Base-by-base conservation (phyloP, 371 early-diverging fungal genomes). In the Mortierella sp. region DNA sequence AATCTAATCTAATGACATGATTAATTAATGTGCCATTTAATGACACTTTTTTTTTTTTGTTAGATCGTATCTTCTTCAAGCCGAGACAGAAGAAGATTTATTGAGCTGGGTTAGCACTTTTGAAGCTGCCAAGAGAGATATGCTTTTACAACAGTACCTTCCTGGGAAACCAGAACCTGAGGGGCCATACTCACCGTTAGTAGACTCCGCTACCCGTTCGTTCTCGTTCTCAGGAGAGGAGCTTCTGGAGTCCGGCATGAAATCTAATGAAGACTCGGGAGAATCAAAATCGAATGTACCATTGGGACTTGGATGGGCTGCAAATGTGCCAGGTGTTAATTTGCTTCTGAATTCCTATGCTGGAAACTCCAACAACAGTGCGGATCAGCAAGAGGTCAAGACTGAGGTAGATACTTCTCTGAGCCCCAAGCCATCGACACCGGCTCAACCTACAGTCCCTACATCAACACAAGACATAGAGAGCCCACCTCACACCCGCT, bases 61-160 rank as follows among this genome's bases (percentile, higher is more conserved):
- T 24, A 73, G 86, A 36, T 83, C 89, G 2, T 89, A 89, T 58
- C 53, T 88, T 36, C 72, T 92, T 36, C 92, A 92, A 74, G 94
- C 94, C 2, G 94, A 93, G 77, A 91, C 89, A 4, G 92, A 93
- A 61, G 84, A 90, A 1, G 94, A 94, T 36, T 84, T 92, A 89
- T 71, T 78, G 53, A 87, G 86, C 33, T 94, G 94, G 94, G 89
- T 94, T 41, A 70, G 73, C 13, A 84, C 88, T 7, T 89, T 94
- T 70, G 92, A 91, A 55, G 90, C 86, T 28, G 87, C 92, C 41
- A 93, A 92, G 60, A 63, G 76, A 28, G 70, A 72, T 59, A 58
- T 60, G 21, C 59, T 76, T 40, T 10, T 69, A 43, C 82, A 81
- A 55, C 81, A 76, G 4, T 45, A 45, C 43, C 2, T 69, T 4